Conservation (phyloP, 805 yeast genomes). For the Saccharomycopsis amapae region DNA sequence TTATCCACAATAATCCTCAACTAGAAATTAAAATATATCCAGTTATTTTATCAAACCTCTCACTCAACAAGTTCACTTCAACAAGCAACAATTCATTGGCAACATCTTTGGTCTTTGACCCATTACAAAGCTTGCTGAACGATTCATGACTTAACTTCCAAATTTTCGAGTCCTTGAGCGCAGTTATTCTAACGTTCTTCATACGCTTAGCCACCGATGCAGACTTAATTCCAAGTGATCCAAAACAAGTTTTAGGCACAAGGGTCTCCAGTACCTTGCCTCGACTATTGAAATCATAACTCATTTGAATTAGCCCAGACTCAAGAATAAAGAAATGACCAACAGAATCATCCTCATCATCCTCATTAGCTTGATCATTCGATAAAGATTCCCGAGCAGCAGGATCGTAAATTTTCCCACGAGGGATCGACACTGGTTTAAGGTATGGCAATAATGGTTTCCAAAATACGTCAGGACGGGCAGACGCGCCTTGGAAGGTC, state of each 20-base stretch:
- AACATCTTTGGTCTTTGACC: constrained; percentile 27
- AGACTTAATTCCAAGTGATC: constrained; percentile 39
- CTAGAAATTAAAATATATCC: constrained; percentile 39
- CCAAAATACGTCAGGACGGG: constrained; percentile 50
- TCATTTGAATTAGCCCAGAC: constrained; percentile 39
- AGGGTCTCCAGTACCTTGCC: constrained; percentile 41
- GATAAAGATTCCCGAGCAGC: background rate
- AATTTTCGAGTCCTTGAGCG: constrained; percentile 30
- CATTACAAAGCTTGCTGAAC: constrained; percentile 31
- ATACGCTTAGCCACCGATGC: constrained; percentile 24
- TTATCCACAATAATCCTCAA: constrained; percentile 18
- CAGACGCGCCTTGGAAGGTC: constrained; percentile 54
- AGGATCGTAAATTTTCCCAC: constrained; percentile 35
- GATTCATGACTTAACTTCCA: constrained; percentile 34
- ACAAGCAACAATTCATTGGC: constrained; percentile 35
- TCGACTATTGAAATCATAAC: constrained; percentile 39
- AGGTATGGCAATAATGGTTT: constrained; percentile 44
- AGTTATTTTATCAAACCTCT: constrained; percentile 41
- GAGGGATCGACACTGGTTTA: constrained; percentile 39
- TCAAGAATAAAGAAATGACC: constrained; percentile 42
- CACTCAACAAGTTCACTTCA: constrained; percentile 35
- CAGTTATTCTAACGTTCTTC: constrained; percentile 36
- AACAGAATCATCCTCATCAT: constrained; percentile 33
- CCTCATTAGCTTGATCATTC: background rate
- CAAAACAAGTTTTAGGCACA: constrained; percentile 69